Conservation (phyloP, 768 basidiomycete species). For the Coprinopsis cinerea region DNA sequence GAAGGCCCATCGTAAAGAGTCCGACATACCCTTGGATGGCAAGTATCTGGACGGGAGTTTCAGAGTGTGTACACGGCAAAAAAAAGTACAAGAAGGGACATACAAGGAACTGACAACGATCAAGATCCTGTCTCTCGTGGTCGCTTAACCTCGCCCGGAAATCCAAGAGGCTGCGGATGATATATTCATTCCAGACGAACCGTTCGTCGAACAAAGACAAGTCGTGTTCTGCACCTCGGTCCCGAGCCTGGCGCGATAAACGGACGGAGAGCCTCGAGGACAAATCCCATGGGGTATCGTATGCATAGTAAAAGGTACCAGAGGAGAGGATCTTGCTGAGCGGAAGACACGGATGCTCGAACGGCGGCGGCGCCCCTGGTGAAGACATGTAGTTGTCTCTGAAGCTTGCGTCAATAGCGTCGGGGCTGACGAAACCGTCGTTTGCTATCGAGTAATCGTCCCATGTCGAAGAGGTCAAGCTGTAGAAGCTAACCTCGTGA, state of each 20-base stretch:
- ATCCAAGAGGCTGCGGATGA: conserved; percentile 80
- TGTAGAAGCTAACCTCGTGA: conserved; percentile 85
- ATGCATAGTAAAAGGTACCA: conserved; percentile 90
- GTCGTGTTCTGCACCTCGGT: conserved; percentile 31
- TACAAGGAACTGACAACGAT: conserved; percentile 82
- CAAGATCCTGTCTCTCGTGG: conserved; percentile 66
- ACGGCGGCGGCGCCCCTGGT: conserved; percentile 39
- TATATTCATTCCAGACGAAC: conserved; percentile 94
- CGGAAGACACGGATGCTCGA: conserved; percentile 87
- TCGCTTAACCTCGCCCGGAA: conserved; percentile 77
- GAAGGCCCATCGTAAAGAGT: conserved; percentile 70
- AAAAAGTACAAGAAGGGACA: conserved; percentile 23
- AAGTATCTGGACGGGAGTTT: conserved; percentile 49
- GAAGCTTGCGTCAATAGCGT: conserved; percentile 42
- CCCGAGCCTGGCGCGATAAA: conserved; percentile 39
- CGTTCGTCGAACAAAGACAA: conserved; percentile 68
- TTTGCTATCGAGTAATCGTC: conserved; percentile 59
- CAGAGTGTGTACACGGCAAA: conserved; percentile 9
- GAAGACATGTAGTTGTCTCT: conserved; percentile 43
- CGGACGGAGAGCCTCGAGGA: conserved; percentile 76
- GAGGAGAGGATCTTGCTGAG: conserved; percentile 88
- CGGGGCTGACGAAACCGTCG: conserved; percentile 53
- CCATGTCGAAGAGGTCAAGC: conserved; percentile 78
- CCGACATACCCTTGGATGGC: conserved; percentile 95
- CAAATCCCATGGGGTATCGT: conserved; percentile 82